Evolutionary conservation across 441 rosid species (phyloP), one percentile per base, ranked within the genome.

Genomic region (Jatropha multifida): DNA sequence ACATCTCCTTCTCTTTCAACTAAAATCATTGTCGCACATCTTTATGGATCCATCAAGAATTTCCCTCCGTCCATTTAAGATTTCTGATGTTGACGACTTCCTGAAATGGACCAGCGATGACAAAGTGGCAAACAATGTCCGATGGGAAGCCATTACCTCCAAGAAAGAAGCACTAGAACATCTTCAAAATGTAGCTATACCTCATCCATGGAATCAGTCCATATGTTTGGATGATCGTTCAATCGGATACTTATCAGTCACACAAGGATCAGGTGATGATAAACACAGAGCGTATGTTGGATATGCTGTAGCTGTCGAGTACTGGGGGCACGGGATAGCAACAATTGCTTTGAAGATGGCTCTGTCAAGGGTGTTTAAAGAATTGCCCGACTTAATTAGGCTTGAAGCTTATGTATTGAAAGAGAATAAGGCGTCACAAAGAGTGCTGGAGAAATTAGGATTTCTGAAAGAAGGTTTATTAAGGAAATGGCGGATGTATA

Each of bases 401-500:
- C 9, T 89, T n/a, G 85, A 89, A 66, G 97, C 91, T 42, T 74
- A 86, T 86, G n/a, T 46, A 32, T 17, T 52, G 38, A 27, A 8
- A n/a, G 90, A 87, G 68, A 87, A 92, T 17, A 60, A 15, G 7
- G 83, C 84, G 27, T 71, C 76, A 18, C 90, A 83, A 51, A 85
- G 83, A 73, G 88, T 87, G 32, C 48, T 87, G 60, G 90, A 87
- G 80, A 90, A 89, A 77, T 85, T 74, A 68, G 92, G 93, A 72
- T 88, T 88, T 69, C 14, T 42, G 73, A 85, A 83, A 74, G 90
- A 92, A 72, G 91, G 91, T 40, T 60, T 88, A 78, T 70, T 90
- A 42, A 85, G 91, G 81, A 89, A 87, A 65, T 87, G 85, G 38
- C 85, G 83, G 10, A 77, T 65, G 73, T 82, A 86, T 62, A 82